A percentile compares a stretch with the other conserved stretches of the same genome.
phyloP scores from a whole-genome alignment of 73 alveolate species.

The Diophrys appendiculata region DNA sequence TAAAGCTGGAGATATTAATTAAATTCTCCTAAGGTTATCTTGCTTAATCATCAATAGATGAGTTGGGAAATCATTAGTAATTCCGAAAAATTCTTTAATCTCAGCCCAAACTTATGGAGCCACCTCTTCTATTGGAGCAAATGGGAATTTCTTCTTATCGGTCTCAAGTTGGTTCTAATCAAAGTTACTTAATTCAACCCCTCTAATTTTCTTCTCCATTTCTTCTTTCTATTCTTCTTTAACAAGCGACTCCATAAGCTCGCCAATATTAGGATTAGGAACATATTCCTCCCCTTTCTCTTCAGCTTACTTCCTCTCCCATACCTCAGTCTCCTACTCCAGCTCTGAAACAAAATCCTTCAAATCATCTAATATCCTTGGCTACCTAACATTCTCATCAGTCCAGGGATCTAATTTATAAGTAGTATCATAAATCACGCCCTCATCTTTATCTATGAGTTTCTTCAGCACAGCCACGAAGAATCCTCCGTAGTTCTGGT shows the following conservation, averaged over 20 bases:
- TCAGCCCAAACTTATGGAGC: constrained; percentile 20
- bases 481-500: constrained; percentile 75
- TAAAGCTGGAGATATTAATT: constrained; percentile 15
- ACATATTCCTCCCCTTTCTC: not conserved
- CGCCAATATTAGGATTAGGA: not conserved
- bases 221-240: constrained; percentile 22
- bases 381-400: constrained; percentile 54
- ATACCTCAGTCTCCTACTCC: constrained; percentile 51
- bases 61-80: constrained; percentile 14
- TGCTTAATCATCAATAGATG: constrained; percentile 22
- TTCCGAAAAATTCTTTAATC: constrained; percentile 36
- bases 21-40: constrained; percentile 20
- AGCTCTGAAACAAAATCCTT: constrained; percentile 71
- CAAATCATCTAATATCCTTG: constrained; percentile 70
- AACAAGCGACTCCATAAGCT: not conserved
- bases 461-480: constrained; percentile 78
- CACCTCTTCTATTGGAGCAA: not conserved
- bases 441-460: constrained; percentile 59
- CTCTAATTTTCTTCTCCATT: constrained; percentile 11
- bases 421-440: constrained; percentile 34
- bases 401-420: constrained; percentile 52
- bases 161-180: too few species aligned
- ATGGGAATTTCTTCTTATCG: too few species aligned
- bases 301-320: constrained; percentile 47
- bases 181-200: too few species aligned